Percentiles rank a stretch among this genome's conserved stretches.
Evolutionary conservation across 208 protist genomes (phyloP).

Genomic region (Trypanosoma mega): DNA sequence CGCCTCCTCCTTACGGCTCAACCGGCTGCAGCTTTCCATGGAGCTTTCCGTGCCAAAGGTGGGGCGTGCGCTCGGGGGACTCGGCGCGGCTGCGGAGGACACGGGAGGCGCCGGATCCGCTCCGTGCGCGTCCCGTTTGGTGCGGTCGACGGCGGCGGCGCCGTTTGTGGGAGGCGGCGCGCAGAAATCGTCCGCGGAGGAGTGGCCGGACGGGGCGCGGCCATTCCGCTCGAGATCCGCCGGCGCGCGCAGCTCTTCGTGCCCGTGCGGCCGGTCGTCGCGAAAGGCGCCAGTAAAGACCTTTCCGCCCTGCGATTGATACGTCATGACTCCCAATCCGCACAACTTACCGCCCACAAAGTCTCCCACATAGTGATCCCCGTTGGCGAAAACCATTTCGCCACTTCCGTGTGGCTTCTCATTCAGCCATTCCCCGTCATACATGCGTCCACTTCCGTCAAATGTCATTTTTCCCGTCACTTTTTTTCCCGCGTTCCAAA

Average conservation of each 20-base stretch:
- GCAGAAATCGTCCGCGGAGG: too few species aligned
- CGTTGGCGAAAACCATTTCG: conserved; percentile 53
- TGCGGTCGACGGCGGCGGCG: too few species aligned
- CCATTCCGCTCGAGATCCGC: conserved; percentile 15
- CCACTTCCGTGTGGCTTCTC: conserved; percentile 51
- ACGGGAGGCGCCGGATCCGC: conserved; percentile 10
- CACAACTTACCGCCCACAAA: conserved; percentile 49
- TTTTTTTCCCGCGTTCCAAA: conserved; percentile 41
- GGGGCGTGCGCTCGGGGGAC: conserved; percentile 4
- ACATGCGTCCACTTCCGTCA: conserved; percentile 33
- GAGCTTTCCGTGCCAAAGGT: neutral
- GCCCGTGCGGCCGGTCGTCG: conserved; percentile 54
- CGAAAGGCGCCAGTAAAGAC: conserved; percentile 58
- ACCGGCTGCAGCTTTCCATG: conserved; percentile 13
- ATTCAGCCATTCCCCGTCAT: conserved; percentile 49
- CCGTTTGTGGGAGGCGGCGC: too few species aligned
- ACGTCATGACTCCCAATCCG: conserved; percentile 40
- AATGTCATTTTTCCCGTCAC: conserved; percentile 40
- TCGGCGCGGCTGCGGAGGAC: conserved; percentile 3
- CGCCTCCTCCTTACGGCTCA: conserved; percentile 6
- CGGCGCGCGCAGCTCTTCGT: conserved; percentile 31
- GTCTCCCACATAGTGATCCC: conserved; percentile 53
- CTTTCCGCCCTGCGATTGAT: conserved; percentile 32
- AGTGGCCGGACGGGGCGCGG: too few species aligned
- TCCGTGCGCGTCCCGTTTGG: too few species aligned